Evolutionary conservation across 2,329 filamentous ascomycete species (phyloP), one percentile per base, ranked within the genome.

Genomic region (Nannizzia gypsea): DNA sequence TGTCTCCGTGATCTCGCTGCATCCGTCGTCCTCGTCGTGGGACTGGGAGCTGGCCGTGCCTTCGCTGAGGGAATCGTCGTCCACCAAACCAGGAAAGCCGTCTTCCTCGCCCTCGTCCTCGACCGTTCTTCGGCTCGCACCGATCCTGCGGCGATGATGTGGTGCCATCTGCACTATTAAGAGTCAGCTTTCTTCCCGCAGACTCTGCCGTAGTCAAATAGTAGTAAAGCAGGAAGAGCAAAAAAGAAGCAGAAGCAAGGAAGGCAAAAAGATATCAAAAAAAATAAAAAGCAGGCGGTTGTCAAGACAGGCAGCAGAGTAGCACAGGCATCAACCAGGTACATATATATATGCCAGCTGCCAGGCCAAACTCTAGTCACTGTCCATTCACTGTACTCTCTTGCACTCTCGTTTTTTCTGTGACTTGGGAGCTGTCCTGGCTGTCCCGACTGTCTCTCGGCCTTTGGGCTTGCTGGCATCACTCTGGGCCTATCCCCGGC

Each of bases 21-120:
- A 81, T n/a, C 74, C 78, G 67, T 82, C 81, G 60, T 78, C 81
- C 67, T 84, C 80, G 61, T 78, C 77, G 63, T 83, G 80, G 52
- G 75, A 75, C 62, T 83, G 80, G 65, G 77, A 84, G 63, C 78
- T 75, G 22, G 77, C 72, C 11, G 83, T 85, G 40, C 76, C 79
- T 69, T 85, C 83, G 70, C 82, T 86, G 72, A 84, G 74, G 44
- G 83, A 85, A 69, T 85, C 83, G 65, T 84, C 82, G 57, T 81
- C 79, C 60, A 80, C 65, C 59, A 78, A 78, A 44, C 76, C 80
- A 57, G 75, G 76, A 50, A 75, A 77, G 56, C 72, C 73, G 62
- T 78, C 77, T 62, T 79, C 77, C 56, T 75, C 77, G 61, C 78
- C 77, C 62, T 79, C 77, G 61, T 77, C 75, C 61, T 70, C 70